These are phyloP conservation scores for Euphorbia pulcherrima DNA, from an alignment of 345 rosid genomes.

Conservation along the genomic window DNA sequence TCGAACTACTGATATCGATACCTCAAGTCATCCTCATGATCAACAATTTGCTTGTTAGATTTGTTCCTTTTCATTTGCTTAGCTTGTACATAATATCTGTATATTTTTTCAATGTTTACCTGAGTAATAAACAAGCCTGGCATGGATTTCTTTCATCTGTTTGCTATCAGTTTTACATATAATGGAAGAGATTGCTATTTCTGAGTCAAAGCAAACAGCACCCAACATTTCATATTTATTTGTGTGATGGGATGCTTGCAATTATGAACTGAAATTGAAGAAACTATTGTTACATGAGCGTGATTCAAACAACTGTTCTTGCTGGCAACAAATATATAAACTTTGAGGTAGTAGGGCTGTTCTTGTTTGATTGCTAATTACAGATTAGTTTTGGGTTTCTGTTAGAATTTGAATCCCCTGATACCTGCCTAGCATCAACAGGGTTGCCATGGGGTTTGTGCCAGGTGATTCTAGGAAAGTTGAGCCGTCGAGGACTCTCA, in stretches of 20 bases:
- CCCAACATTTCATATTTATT: too few species aligned
- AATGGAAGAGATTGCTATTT: too few species aligned
- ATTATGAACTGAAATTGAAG: too few species aligned
- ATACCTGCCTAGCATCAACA: conserved; percentile 71
- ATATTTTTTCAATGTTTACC: neutral
- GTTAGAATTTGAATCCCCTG: conserved; percentile 57
- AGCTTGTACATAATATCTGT: neutral
- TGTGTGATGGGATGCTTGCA: too few species aligned
- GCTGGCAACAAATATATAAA: neutral
- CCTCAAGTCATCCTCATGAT: conserved; percentile 19
- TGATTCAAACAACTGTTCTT: neutral
- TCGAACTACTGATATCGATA: conserved; percentile 24
- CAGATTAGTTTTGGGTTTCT: conserved; percentile 24
- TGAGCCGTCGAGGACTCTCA: conserved; percentile 72
- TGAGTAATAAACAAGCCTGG: neutral
- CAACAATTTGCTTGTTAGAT: conserved; percentile 10
- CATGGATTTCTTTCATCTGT: neutral
- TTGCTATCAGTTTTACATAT: neutral
- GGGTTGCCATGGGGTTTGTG: conserved; percentile 76
- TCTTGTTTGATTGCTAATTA: neutral
- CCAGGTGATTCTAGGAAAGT: conserved; percentile 74
- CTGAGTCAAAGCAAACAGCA: too few species aligned
- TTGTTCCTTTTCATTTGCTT: neutral
- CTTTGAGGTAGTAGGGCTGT: too few species aligned
- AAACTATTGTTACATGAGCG: too few species aligned